These are phyloP conservation scores for Clitocybe nebularis DNA, from an alignment of 1,284 basidiomycete genomes.

Conservation along the genomic window DNA sequence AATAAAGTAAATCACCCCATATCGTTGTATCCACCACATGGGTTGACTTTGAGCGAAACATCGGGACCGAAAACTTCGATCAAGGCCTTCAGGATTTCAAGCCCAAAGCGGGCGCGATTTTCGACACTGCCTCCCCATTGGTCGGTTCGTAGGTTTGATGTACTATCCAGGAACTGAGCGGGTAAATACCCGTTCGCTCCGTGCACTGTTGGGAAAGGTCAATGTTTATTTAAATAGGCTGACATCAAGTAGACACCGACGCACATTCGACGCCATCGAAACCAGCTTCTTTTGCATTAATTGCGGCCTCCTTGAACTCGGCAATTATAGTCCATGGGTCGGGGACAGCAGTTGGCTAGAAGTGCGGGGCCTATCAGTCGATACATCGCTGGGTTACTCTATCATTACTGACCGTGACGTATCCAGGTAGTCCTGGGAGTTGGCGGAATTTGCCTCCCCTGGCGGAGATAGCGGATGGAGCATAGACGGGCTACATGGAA, in stretches of 20 bases:
- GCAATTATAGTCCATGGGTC: conserved; percentile 38
- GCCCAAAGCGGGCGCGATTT: conserved; percentile 51
- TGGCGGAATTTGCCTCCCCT: conserved; percentile 34
- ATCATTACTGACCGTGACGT: conserved; percentile 28
- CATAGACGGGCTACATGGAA: conserved; percentile 27
- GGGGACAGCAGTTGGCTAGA: conserved; percentile 38
- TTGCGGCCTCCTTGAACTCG: conserved; percentile 47
- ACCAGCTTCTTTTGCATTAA: conserved; percentile 54
- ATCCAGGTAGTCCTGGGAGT: conserved; percentile 28
- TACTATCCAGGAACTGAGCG: conserved; percentile 54
- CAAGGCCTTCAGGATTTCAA: conserved; percentile 47
- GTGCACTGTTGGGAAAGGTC: conserved; percentile 29
- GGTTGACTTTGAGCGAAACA: conserved; percentile 49
- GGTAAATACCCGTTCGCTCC: conserved; percentile 49
- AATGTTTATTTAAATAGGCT: background rate
- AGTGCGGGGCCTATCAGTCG: no score
- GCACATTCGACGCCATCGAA: conserved; percentile 63
- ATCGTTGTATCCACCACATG: conserved; percentile 46
- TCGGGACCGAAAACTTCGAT: conserved; percentile 46
- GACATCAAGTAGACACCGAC: conserved; percentile 6
- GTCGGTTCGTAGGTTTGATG: conserved; percentile 56
- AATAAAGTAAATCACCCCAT: conserved; percentile 27
- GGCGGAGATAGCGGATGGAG: conserved; percentile 30
- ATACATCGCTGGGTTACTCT: no score
- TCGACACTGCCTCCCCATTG: conserved; percentile 56